phyloP scores from a whole-genome alignment of 441 rosid species.

The Pelargonium citronellum region DNA sequence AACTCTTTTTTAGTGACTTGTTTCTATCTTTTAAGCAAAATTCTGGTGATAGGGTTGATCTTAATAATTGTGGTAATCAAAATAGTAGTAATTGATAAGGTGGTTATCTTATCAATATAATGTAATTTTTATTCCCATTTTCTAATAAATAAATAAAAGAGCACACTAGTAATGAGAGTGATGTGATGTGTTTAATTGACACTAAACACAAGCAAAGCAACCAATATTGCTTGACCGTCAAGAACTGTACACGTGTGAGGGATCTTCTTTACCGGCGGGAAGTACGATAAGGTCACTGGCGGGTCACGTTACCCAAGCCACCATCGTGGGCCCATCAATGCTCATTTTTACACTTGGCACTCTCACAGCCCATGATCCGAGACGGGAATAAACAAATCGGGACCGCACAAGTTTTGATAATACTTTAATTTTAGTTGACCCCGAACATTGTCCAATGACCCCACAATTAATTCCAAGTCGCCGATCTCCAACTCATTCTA shows the following conservation, averaged over 20 bases:
- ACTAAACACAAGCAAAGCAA: neutral
- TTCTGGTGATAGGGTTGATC: too few species aligned
- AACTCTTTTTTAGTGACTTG: too few species aligned
- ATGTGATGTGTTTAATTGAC: neutral
- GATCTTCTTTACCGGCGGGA: constrained; percentile 44
- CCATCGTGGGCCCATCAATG: neutral
- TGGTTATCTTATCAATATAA: too few species aligned
- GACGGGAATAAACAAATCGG: neutral
- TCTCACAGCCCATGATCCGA: neutral
- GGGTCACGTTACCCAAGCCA: constrained; percentile 4
- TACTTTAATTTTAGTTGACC: neutral
- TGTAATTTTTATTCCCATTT: too few species aligned
- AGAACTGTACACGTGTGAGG: constrained; percentile 29
- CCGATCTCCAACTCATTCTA: too few species aligned
- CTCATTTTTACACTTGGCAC: neutral
- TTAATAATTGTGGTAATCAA: too few species aligned
- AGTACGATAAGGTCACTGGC: constrained; percentile 16
- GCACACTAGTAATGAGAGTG: neutral
- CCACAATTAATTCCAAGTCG: too few species aligned
- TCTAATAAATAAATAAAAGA: too few species aligned
- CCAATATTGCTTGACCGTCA: constrained; percentile 27
- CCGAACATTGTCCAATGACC: neutral
- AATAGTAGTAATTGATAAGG: too few species aligned
- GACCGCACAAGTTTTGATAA: neutral
- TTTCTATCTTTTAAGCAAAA: too few species aligned